phyloP scores from a whole-genome alignment of 805 yeast genomes.

The Maudiozyma bulderi region DNA sequence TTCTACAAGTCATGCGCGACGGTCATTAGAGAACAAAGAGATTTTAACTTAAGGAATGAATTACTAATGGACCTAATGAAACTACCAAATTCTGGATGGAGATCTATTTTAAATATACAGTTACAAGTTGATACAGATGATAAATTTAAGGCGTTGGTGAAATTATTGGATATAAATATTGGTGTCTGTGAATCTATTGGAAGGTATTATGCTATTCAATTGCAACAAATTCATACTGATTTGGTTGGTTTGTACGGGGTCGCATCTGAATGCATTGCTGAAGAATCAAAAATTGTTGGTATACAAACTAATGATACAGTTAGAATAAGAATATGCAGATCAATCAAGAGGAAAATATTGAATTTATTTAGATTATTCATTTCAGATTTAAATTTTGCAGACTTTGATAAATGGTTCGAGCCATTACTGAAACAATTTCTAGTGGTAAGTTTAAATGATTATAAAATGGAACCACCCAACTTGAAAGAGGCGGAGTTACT shows the following conservation, averaged over 20 bases:
- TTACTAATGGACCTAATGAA: conserved; percentile 69
- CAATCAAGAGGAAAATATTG: conserved; percentile 84
- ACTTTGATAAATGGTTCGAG: conserved; percentile 65
- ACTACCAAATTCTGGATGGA: conserved; percentile 89
- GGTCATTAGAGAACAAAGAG: conserved; percentile 74
- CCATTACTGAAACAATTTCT: conserved; percentile 74
- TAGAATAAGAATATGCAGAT: conserved; percentile 81
- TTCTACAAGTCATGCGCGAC: conserved; percentile 94
- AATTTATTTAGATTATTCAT: conserved; percentile 78
- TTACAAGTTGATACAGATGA: conserved; percentile 61
- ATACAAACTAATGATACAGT: conserved; percentile 82
- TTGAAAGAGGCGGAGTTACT: conserved; percentile 95
- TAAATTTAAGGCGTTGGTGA: conserved; percentile 78
- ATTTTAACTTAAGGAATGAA: conserved; percentile 52
- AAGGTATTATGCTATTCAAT: conserved; percentile 74
- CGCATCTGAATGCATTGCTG: conserved; percentile 70
- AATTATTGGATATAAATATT: conserved; percentile 84
- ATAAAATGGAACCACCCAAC: conserved; percentile 73
- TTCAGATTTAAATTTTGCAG: conserved; percentile 55
- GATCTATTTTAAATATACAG: conserved; percentile 69
- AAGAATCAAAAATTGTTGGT: conserved; percentile 65
- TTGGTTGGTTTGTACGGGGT: conserved; percentile 81
- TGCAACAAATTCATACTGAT: conserved; percentile 71
- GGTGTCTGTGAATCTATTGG: conserved; percentile 91
- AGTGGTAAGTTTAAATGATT: conserved; percentile 75